These are phyloP conservation scores for Gryganskiella cystojenkinii DNA, from an alignment of 192 early-diverging fungal species.

Conservation along the genomic window DNA sequence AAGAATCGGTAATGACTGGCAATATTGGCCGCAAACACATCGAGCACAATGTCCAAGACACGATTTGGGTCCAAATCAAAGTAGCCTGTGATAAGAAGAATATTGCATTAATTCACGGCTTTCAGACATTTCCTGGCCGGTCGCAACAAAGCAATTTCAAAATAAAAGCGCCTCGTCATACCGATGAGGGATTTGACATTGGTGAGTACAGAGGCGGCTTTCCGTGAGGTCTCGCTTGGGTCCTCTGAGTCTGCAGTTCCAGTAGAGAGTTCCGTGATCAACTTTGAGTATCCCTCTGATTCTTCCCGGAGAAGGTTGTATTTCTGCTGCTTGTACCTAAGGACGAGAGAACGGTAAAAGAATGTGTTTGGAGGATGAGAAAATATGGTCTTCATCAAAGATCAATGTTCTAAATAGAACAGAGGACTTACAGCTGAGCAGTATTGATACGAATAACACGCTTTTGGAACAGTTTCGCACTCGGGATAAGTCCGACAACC, in stretches of 20 bases:
- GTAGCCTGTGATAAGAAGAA: constrained; percentile 54
- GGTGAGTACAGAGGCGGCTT: constrained; percentile 9
- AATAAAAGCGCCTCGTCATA: constrained; percentile 4
- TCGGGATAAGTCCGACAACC: constrained; percentile 58
- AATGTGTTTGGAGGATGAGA: not conserved
- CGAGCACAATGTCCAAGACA: constrained; percentile 81
- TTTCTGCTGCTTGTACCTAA: constrained; percentile 82
- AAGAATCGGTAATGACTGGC: constrained; percentile 76
- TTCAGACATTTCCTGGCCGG: no score
- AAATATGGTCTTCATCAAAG: not conserved
- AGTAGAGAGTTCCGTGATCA: constrained; percentile 68
- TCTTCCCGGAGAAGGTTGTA: constrained; percentile 88
- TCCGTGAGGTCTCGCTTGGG: not conserved
- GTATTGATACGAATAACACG: constrained; percentile 68
- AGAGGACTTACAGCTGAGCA: constrained; percentile 43
- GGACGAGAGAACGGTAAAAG: not conserved
- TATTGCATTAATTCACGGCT: not conserved
- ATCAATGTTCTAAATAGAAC: not conserved
- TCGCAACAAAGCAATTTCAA: not conserved
- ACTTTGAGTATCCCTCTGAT: constrained; percentile 81
- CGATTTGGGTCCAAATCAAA: constrained; percentile 89
- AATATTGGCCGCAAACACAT: constrained; percentile 80
- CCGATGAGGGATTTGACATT: constrained; percentile 24
- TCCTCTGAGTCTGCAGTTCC: constrained; percentile 31
- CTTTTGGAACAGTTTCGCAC: constrained; percentile 47